Evolutionary conservation across 2,329 filamentous ascomycete genomes (phyloP), one percentile per base, ranked within the genome.

Genomic region (Cercospora berteroae): DNA sequence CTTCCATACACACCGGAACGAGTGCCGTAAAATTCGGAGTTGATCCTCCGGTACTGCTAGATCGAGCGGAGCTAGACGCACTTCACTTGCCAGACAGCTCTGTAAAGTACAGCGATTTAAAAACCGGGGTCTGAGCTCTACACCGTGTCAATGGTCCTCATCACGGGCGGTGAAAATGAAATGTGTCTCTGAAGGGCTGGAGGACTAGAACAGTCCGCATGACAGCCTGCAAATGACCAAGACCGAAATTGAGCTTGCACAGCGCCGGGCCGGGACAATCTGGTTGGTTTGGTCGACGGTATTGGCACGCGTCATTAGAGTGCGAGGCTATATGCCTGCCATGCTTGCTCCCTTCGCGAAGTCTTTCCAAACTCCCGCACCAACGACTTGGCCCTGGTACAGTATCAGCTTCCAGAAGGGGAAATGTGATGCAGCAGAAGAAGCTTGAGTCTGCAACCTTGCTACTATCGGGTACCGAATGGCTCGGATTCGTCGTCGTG

Each of bases 231-330:
- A 25, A 10, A 33, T 27, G 20, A 42, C 20, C 20, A n/a, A 52
- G 39, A 62, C 10, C 10, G 25, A 18, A 23, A 12, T 31, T 23
- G 39, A 48, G 60, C 39, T 20, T 48, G 39, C 60, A 62, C 60
- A 63, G 27, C 31, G 31, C 60, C 31, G 44, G 12, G 16, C 31
- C 20, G 48, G 20, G 13, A 55, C 9, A 8, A 18, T 52, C 27
- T 65, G 63, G 63, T 65, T 60, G 56, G 56, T 65, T 60, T 65
- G 63, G 63, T 65, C 60, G 63, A 25, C 39, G 16, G 63, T 20
- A 56, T 65, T 65, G 63, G 63, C 63, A 55, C 36, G 39, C 57
- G 63, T 65, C 63, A 65, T 56, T 27, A 36, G 33, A 29, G 39
- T 12, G 12, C 20, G 33, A n/a, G 23, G 18, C 29, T 12, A 52